A percentile compares a stretch with the other conserved stretches of the same genome.
These are phyloP conservation scores for Sungouiella thailandica DNA, from an alignment of 805 yeast genomes.

Conservation along the genomic window DNA sequence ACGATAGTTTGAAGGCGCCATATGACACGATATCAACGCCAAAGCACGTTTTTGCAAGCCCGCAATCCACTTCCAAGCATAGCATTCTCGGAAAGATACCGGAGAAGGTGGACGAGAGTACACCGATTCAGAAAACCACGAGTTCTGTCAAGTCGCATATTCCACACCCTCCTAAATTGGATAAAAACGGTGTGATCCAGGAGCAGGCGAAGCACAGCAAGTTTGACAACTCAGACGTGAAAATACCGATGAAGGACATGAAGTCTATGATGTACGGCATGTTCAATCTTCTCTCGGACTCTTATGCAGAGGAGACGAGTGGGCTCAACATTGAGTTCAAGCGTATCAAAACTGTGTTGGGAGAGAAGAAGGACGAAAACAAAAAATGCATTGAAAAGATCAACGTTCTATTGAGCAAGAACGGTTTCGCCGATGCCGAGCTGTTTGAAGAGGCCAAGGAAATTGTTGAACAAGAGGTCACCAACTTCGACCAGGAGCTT, in stretches of 20 bases:
- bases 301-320: slow-evolving; percentile 50
- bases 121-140: neutral
- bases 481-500: slow-evolving; percentile 5
- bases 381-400: slow-evolving; percentile 22
- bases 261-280: slow-evolving; percentile 33
- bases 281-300: slow-evolving; percentile 45
- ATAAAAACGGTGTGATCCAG: slow-evolving; percentile 25
- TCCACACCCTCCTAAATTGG: slow-evolving; percentile 32
- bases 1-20: slow-evolving; percentile 21
- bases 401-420: slow-evolving; percentile 24
- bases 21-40: slow-evolving; percentile 31
- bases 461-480: slow-evolving; percentile 16
- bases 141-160: slow-evolving; percentile 15
- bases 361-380: slow-evolving; percentile 45
- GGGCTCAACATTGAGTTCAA: slow-evolving; percentile 26
- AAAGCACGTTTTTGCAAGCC: slow-evolving; percentile 9
- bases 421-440: slow-evolving; percentile 23
- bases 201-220: slow-evolving; percentile 8
- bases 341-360: slow-evolving; percentile 36
- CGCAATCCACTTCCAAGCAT: slow-evolving; percentile 6
- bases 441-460: slow-evolving; percentile 24
- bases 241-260: slow-evolving; percentile 29
- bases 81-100: slow-evolving; percentile 30
- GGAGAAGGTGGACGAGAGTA: slow-evolving; percentile 16
- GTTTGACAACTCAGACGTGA: slow-evolving; percentile 18